These are phyloP conservation scores for Pharus latifolius DNA, from an alignment of 176 grass and related monocot species.

Conservation along the genomic window DNA sequence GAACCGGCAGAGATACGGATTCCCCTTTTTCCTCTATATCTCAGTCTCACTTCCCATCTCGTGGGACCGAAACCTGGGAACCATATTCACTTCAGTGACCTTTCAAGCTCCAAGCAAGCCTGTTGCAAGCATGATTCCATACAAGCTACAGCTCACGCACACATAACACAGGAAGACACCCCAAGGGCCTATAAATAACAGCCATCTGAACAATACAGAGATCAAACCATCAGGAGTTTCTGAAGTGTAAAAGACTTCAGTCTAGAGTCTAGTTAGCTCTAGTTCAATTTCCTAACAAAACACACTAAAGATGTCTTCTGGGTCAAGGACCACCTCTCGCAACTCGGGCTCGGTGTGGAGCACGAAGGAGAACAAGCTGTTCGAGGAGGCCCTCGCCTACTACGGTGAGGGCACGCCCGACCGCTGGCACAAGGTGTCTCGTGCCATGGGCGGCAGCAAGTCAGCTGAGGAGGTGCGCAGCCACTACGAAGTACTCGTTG, in stretches of 20 bases:
- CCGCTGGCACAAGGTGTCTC: slow-evolving; percentile 78
- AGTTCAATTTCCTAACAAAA: background rate
- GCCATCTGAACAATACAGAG: slow-evolving; percentile 2
- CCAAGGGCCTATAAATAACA: slow-evolving; percentile 34
- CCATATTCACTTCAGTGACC: background rate
- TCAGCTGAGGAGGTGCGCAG: slow-evolving; percentile 71
- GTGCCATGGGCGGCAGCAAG: slow-evolving; percentile 60
- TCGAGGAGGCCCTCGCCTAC: slow-evolving; percentile 67
- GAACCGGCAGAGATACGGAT: background rate
- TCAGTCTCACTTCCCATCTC: background rate
- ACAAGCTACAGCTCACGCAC: background rate
- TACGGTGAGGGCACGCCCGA: slow-evolving; percentile 69
- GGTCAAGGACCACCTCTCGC: slow-evolving; percentile 29
- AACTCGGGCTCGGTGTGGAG: slow-evolving; percentile 40
- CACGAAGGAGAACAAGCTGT: slow-evolving; percentile 66
- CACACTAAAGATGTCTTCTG: slow-evolving; percentile 36
- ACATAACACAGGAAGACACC: background rate
- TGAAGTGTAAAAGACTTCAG: background rate
- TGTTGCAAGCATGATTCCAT: background rate
- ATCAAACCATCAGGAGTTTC: slow-evolving; percentile 22
- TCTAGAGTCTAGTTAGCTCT: background rate
- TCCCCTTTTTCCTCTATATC: background rate
- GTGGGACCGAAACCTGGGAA: slow-evolving; percentile 1
- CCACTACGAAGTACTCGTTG: slow-evolving; percentile 52
- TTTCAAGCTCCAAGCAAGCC: background rate